Conservation (phyloP, 2,329 filamentous ascomycete genomes). For the Colletotrichum gloeosporioides region DNA sequence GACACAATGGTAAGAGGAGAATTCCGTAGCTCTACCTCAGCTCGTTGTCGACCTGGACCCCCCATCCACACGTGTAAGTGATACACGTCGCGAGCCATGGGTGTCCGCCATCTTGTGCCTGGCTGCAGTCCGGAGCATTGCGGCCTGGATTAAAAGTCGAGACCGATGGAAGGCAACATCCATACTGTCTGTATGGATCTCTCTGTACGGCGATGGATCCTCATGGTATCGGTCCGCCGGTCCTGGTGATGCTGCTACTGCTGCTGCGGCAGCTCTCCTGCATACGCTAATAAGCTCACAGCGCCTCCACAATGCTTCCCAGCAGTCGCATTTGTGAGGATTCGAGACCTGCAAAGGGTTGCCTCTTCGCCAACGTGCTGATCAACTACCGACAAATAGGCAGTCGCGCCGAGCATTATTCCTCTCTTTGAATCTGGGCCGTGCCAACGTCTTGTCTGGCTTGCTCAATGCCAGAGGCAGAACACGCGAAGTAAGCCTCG, state of each 20-base stretch:
- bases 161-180: neutral
- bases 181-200: neutral
- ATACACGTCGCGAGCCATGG: neutral
- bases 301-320: neutral
- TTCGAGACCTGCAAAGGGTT: neutral
- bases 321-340: neutral
- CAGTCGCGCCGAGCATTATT: neutral
- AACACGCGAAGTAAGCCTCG: neutral
- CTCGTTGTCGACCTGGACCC: neutral
- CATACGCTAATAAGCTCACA: slow-evolving; percentile 1
- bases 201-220: neutral
- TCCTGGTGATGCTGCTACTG: neutral
- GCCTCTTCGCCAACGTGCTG: neutral
- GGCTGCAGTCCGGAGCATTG: neutral
- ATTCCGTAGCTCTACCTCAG: neutral
- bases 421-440: neutral
- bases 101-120: neutral
- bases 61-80: neutral
- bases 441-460: neutral
- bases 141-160: neutral
- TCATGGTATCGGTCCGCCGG: neutral
- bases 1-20: neutral
- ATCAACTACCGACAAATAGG: neutral
- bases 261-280: neutral
- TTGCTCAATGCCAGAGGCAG: neutral